These are phyloP conservation scores for Umbelopsis isabellina DNA, from an alignment of 192 early-diverging fungal genomes.

Conservation along the genomic window DNA sequence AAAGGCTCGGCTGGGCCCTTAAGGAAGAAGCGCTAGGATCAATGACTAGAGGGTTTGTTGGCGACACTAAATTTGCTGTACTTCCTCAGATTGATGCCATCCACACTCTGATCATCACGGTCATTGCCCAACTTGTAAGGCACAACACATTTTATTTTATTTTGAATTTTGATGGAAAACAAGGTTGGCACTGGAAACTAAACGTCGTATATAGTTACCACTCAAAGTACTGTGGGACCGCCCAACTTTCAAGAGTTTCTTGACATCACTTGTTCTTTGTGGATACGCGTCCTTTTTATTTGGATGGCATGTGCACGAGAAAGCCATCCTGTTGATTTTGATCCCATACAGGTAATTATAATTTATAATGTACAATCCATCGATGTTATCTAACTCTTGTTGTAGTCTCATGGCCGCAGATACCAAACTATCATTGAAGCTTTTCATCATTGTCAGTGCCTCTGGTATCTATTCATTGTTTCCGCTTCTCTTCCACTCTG, in stretches of 20 bases:
- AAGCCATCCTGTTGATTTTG: constrained; percentile 84
- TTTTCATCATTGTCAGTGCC: constrained; percentile 64
- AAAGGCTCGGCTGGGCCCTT: constrained; percentile 37
- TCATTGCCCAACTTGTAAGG: constrained; percentile 68
- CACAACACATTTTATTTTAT: constrained; percentile 12
- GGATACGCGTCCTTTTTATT: constrained; percentile 90
- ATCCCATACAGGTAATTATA: constrained; percentile 62
- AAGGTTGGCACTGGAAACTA: background rate
- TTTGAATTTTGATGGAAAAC: background rate
- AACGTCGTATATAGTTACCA: constrained; percentile 31
- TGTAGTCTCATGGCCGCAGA: constrained; percentile 54
- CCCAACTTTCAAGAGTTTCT: constrained; percentile 62
- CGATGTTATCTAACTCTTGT: background rate
- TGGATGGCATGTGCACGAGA: constrained; percentile 99
- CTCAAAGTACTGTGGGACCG: constrained; percentile 60
- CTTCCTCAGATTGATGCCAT: constrained; percentile 73
- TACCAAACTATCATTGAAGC: constrained; percentile 51
- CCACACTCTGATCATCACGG: constrained; percentile 74
- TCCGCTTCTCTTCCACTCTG: constrained; percentile 68
- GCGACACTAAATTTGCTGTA: constrained; percentile 82
- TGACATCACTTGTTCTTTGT: constrained; percentile 76
- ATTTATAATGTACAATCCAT: background rate
- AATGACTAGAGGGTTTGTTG: constrained; percentile 89
- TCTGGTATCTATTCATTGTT: constrained; percentile 69
- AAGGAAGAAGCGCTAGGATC: constrained; percentile 57